phyloP scores from a whole-genome alignment of 2,329 filamentous ascomycete species.

The Trichophyton verrucosum region DNA sequence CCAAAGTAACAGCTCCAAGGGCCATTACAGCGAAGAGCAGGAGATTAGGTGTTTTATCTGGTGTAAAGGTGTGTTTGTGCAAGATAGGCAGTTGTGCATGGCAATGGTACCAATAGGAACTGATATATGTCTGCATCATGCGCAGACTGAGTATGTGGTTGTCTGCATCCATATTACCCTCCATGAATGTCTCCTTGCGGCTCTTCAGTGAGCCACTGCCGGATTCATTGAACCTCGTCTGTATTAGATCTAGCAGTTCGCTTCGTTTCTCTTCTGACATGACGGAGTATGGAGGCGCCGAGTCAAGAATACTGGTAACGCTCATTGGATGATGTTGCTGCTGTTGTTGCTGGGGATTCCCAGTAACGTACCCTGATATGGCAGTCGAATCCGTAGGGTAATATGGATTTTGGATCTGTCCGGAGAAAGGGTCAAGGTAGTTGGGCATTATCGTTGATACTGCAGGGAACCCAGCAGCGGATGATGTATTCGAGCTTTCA shows the following conservation, averaged over 20 bases:
- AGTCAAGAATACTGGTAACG: slow-evolving; percentile 72
- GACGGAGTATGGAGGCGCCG: slow-evolving; percentile 63
- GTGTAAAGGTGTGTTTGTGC: slow-evolving; percentile 85
- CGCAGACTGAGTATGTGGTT: slow-evolving; percentile 61
- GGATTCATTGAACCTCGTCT: slow-evolving; percentile 66
- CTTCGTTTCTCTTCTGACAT: slow-evolving; percentile 80
- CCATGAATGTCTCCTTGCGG: slow-evolving; percentile 62
- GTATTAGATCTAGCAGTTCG: slow-evolving; percentile 71
- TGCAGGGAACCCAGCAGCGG: slow-evolving; percentile 38
- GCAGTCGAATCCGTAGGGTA: slow-evolving; percentile 37
- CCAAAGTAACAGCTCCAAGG: slow-evolving; percentile 79
- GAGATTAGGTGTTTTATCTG: slow-evolving; percentile 73
- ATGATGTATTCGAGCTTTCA: slow-evolving; percentile 44
- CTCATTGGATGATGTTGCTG: slow-evolving; percentile 70
- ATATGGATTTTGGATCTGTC: slow-evolving; percentile 39
- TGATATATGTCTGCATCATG: slow-evolving; percentile 93
- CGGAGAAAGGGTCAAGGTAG: slow-evolving; percentile 30
- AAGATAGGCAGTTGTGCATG: slow-evolving; percentile 89
- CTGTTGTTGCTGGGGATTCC: slow-evolving; percentile 11
- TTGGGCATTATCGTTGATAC: slow-evolving; percentile 29
- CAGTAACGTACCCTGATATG: slow-evolving; percentile 37
- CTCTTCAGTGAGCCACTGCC: slow-evolving; percentile 61
- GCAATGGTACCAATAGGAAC: slow-evolving; percentile 89
- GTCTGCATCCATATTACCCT: slow-evolving; percentile 58
- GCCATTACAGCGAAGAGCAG: slow-evolving; percentile 81